Base-by-base conservation (phyloP, 306 rosid genomes). In the Hippophae rhamnoides region DNA sequence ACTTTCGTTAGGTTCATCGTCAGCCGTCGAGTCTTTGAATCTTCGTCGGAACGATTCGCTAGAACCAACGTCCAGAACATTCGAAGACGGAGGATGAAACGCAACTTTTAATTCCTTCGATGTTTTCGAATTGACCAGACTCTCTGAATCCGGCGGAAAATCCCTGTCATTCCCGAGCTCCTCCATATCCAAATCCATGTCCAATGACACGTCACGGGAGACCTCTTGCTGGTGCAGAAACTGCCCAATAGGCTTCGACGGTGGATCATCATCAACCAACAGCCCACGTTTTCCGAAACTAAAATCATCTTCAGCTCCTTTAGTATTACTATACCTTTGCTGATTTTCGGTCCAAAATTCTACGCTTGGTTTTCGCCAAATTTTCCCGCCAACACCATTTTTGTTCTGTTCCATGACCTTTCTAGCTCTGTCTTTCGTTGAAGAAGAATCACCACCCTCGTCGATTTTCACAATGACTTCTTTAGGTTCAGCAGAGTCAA, bases 171-270 rank as follows among this genome's bases (percentile, higher is more conserved):
- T n/a, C 18, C 56, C 75, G 0, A 88, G 84, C 78, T 92, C 99
- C 5, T 80, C 89, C 99, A 92, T 92, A 41, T 86, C 99, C 72
- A 92, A 76, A 70, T 92, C 98, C 99, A 92, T 88, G 49, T 92
- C 99, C 27, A 92, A 47, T 7, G 86, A 69, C 54, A 75, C 59
- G 49, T 81, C 93, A 0, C 95, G 96, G 14, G 96, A 83, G 1
- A 81, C 86, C n/a, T 8, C 60, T 82, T 92, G 99, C 43, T 76
- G 78, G 67, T 85, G 87, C 13, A 92, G 64, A 47, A 92, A 92
- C 62, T 48, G 79, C 0, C 83, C 88, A 1, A 88, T 92, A 27
- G 87, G 79, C 83, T 70, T 79, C 9, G 95, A 81, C 41, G 99
- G 93, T 5, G 96, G 96, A 60, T 92, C 99, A 26, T 83, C 81